Evolutionary conservation across 2,329 filamentous ascomycete genomes (phyloP).

Genomic region (Ophiostoma triangulosporum): DNA sequence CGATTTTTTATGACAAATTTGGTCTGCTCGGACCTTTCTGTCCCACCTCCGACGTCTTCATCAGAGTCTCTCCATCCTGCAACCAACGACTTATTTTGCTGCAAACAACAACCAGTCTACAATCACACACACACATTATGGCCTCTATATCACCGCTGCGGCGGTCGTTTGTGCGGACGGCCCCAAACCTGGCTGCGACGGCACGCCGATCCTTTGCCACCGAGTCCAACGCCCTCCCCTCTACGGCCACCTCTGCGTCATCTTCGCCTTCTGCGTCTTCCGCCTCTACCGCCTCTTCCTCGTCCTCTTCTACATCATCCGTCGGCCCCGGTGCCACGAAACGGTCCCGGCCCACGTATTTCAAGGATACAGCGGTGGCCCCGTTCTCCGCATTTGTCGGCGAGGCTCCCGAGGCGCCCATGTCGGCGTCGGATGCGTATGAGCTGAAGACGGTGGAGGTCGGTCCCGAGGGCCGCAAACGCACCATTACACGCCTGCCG

Average conservation of each 20-base stretch:
- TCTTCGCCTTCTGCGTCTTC: slow-evolving; percentile 11
- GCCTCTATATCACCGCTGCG: slow-evolving; percentile 8
- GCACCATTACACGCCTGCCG: slow-evolving; percentile 62
- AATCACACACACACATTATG: neutral
- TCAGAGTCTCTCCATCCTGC: neutral
- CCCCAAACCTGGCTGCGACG: slow-evolving; percentile 6
- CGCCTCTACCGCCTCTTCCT: slow-evolving; percentile 13
- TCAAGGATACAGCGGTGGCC: slow-evolving; percentile 44
- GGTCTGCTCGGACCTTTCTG: slow-evolving; percentile 1
- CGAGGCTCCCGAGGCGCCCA: slow-evolving; percentile 24
- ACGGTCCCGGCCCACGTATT: slow-evolving; percentile 35
- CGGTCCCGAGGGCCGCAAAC: slow-evolving; percentile 47
- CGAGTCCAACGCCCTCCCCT: slow-evolving; percentile 17
- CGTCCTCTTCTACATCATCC: slow-evolving; percentile 4
- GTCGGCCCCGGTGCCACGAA: slow-evolving; percentile 9
- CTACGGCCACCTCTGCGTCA: slow-evolving; percentile 13
- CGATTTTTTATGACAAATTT: neutral
- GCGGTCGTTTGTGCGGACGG: slow-evolving; percentile 7
- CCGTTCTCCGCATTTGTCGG: slow-evolving; percentile 46
- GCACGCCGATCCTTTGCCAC: slow-evolving; percentile 32
- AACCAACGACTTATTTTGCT: neutral
- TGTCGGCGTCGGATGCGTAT: slow-evolving; percentile 42
- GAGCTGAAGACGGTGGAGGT: slow-evolving; percentile 49
- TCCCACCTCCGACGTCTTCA: neutral
- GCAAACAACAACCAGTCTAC: neutral